Conservation (phyloP, 2,329 filamentous ascomycete genomes). For the Chaetothyriales sp. region DNA sequence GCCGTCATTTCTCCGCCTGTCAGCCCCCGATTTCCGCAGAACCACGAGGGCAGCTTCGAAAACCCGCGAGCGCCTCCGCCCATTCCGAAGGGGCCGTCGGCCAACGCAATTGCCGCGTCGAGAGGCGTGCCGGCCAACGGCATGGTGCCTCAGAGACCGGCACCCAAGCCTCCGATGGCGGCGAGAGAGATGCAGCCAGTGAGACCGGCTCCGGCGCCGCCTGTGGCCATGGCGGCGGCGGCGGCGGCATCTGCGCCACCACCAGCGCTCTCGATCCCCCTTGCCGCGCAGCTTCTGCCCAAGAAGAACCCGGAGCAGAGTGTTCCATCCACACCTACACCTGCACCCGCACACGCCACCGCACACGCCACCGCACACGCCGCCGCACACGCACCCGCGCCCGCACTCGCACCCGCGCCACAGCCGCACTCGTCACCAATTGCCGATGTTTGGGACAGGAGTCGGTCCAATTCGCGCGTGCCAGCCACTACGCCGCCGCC, state of each 20-base stretch:
- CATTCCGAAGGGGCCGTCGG: slow-evolving; percentile 46
- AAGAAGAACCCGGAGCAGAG: background rate
- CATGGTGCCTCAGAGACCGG: slow-evolving; percentile 67
- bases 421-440: slow-evolving; percentile 45
- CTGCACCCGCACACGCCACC: slow-evolving; percentile 26
- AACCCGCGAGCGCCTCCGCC: slow-evolving; percentile 89
- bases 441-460: slow-evolving; percentile 54
- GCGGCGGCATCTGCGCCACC: slow-evolving; percentile 1
- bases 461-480: slow-evolving; percentile 48
- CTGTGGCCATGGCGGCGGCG: slow-evolving; percentile 8
- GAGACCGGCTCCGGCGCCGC: slow-evolving; percentile 27
- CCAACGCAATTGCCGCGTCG: slow-evolving; percentile 26
- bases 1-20: slow-evolving; percentile 60
- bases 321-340: background rate
- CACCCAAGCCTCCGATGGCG: slow-evolving; percentile 64
- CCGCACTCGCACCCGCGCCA: slow-evolving; percentile 14
- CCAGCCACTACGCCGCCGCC: slow-evolving; percentile 7
- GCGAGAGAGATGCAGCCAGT: slow-evolving; percentile 26
- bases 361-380: slow-evolving; percentile 31
- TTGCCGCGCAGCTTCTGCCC: background rate
- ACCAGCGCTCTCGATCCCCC: background rate
- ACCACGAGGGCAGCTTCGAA: slow-evolving; percentile 88
- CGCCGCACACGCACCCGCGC: too few relatives aligned
- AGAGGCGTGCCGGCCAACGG: slow-evolving; percentile 38
- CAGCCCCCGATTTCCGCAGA: slow-evolving; percentile 77